Conservation (phyloP, 1,284 basidiomycete species). For the Ganoderma meredithae region DNA sequence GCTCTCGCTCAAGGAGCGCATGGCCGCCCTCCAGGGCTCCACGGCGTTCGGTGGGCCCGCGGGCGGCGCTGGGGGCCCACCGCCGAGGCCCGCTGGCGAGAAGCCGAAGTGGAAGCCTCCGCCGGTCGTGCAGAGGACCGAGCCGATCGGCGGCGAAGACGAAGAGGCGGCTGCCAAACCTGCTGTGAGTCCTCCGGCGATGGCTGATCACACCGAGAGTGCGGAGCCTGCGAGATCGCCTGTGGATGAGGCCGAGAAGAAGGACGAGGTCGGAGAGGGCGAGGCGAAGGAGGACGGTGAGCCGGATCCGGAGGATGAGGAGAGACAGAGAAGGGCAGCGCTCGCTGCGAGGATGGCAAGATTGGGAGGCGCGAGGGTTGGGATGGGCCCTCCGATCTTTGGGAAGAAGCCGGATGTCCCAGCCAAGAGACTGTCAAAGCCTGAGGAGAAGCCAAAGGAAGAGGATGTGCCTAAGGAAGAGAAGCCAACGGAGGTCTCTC, state of each 20-base stretch:
- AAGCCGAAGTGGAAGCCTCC: constrained; percentile 87
- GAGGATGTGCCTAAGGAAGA: constrained; percentile 31
- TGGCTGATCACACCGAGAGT: constrained; percentile 46
- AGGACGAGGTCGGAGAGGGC: constrained; percentile 43
- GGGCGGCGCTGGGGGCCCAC: constrained; percentile 49
- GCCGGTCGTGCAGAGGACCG: constrained; percentile 52
- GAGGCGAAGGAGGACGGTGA: constrained; percentile 50
- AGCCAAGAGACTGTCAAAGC: constrained; percentile 50
- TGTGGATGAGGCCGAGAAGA: constrained; percentile 24
- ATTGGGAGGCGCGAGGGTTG: constrained; percentile 85
- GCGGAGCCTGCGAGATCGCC: background rate
- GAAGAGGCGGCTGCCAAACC: constrained; percentile 42
- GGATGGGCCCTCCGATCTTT: constrained; percentile 78
- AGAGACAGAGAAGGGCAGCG: constrained; percentile 78
- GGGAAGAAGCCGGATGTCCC: constrained; percentile 56
- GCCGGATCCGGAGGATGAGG: constrained; percentile 76
- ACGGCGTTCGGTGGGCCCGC: constrained; percentile 67
- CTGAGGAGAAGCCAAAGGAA: constrained; percentile 31
- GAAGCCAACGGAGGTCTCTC: constrained; percentile 11
- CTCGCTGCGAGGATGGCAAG: constrained; percentile 92
- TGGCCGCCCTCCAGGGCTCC: constrained; percentile 87
- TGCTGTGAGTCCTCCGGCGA: constrained; percentile 40
- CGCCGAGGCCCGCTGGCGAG: constrained; percentile 68
- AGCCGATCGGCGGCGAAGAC: constrained; percentile 48
- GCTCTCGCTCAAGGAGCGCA: constrained; percentile 87